phyloP scores from a whole-genome alignment of 2,329 filamentous ascomycete species.

The Sporothrix humicola region DNA sequence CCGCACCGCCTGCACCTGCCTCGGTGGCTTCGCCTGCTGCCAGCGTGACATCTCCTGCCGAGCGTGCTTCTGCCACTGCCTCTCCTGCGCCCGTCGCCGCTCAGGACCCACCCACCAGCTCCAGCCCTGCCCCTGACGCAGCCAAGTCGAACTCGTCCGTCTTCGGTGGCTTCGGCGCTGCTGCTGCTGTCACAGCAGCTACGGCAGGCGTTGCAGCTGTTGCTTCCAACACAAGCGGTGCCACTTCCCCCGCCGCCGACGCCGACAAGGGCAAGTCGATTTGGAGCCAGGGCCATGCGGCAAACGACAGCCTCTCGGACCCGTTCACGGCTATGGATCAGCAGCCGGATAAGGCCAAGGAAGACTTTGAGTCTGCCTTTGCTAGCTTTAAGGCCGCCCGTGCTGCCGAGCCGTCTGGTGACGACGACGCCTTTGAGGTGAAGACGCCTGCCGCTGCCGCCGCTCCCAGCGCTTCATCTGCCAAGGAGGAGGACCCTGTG shows the following conservation, averaged over 20 bases:
- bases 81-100: slow-evolving; percentile 21
- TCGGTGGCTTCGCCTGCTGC: neutral
- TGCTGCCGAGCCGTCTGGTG: slow-evolving; percentile 20
- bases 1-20: slow-evolving; percentile 10
- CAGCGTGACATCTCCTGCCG: neutral
- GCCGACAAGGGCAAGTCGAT: slow-evolving; percentile 30
- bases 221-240: neutral
- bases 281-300: slow-evolving; percentile 37
- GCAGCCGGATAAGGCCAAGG: slow-evolving; percentile 62
- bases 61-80: slow-evolving; percentile 14
- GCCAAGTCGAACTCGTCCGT: neutral
- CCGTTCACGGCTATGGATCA: slow-evolving; percentile 61
- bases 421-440: slow-evolving; percentile 30
- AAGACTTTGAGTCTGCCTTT: slow-evolving; percentile 86
- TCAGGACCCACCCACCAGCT: neutral
- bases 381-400: slow-evolving; percentile 67
- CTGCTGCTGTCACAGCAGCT: slow-evolving; percentile 25
- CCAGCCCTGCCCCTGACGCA: neutral
- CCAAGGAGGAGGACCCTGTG: slow-evolving; percentile 46
- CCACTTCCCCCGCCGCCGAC: slow-evolving; percentile 9
- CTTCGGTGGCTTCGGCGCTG: slow-evolving; percentile 21
- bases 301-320: slow-evolving; percentile 47
- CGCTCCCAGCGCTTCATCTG: slow-evolving; percentile 38
- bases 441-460: slow-evolving; percentile 29
- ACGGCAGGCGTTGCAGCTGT: slow-evolving; percentile 25